Evolutionary conservation across 169 alveolate species (phyloP), one percentile per base, ranked within the genome.

Genomic region (Cryptosporidium sp.): DNA sequence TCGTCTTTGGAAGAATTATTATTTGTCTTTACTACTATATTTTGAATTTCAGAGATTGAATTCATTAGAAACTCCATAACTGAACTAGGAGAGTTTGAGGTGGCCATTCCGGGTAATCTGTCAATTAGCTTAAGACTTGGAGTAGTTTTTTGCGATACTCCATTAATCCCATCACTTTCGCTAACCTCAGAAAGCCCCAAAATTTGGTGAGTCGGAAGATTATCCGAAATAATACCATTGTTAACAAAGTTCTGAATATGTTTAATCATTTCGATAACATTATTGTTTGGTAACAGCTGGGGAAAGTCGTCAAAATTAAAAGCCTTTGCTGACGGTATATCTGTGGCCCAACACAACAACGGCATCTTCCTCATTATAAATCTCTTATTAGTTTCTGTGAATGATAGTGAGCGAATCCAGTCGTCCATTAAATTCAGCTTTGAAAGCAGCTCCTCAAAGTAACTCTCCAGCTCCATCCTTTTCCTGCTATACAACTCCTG

Each of bases 371-470:
- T 59, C 89, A 80, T 80, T 26, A 80, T 80, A 21, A 61, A 48
- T 31, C 89, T 80, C 35, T 80, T 80, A 41, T 80, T 80, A 6
- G 89, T 80, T 26, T 80, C 89, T 18, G 89, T 80, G 50, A 80
- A 80, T 9, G 89, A 62, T 31, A 80, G 62, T 29, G 89, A 80
- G 33, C 75, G 73, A 65, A 80, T 80, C 89, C 89, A 80, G n/a
- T 65, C 75, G 35, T 80, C 89, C 89, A 80, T 80, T 37, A 48
- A 14, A 8, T 50, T 29, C 23, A 80, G n/a, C 51, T 80, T 59
- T 10, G 80, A 43, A 10, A 31, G 23, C 50, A 59, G 29, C 55
- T 80, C 89, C 8, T 59, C 68, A 43, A 59, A 80, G 55, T 80
- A 65, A 23, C 51, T 14, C 51, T 80, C 89, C 43, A 80, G 10